Percentiles rank a stretch among this genome's conserved stretches.
phyloP scores from a whole-genome alignment of 2,329 filamentous ascomycete genomes.

The Zymoseptoria ardabiliae region DNA sequence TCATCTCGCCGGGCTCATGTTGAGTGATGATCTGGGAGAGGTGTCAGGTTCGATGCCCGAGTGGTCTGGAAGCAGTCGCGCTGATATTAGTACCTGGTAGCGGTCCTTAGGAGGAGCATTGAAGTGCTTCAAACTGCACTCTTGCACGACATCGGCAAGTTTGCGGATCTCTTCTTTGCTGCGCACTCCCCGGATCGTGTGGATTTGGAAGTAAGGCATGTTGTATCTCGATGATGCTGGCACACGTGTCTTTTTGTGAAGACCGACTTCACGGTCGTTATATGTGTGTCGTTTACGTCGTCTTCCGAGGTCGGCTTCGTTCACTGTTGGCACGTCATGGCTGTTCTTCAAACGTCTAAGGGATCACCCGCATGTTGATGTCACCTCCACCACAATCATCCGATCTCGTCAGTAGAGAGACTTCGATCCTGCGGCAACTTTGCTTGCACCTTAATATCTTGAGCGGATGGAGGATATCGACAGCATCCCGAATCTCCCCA shows the following conservation, averaged over 20 bases:
- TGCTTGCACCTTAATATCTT: no score
- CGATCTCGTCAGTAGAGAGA: background rate
- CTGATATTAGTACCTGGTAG: constrained; percentile 29
- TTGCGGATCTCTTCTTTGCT: constrained; percentile 23
- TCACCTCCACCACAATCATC: background rate
- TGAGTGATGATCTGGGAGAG: constrained; percentile 25
- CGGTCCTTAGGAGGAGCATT: constrained; percentile 24
- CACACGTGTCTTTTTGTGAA: background rate
- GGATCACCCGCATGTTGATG: background rate
- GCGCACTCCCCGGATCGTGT: constrained; percentile 22
- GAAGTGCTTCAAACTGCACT: constrained; percentile 25
- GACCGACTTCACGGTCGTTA: background rate
- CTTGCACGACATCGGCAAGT: constrained; percentile 25
- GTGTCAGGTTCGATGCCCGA: no score
- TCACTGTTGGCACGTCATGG: background rate
- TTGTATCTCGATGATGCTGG: background rate
- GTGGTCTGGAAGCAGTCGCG: no score
- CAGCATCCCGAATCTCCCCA: no score
- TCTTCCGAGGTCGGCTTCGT: background rate
- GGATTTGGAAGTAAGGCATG: constrained; percentile 30
- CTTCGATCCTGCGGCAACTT: background rate
- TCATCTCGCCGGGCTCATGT: constrained; percentile 27
- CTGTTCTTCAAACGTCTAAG: background rate
- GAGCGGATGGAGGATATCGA: no score
- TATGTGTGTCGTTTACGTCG: background rate